phyloP scores from a whole-genome alignment of 2,329 filamentous ascomycete genomes.

The Fusarium sp. region DNA sequence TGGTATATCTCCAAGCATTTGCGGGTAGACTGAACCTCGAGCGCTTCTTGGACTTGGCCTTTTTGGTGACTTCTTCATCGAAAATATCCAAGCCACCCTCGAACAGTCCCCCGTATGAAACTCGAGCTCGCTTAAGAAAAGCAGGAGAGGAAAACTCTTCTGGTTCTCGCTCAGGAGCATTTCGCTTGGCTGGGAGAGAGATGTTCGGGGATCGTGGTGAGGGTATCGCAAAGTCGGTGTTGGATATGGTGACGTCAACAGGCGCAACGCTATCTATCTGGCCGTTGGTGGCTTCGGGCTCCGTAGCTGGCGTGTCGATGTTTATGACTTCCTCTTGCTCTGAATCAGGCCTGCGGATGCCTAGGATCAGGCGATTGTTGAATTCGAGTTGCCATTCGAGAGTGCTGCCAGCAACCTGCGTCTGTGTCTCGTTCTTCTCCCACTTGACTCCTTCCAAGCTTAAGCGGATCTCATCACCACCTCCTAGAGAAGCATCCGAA shows the following conservation, averaged over 20 bases:
- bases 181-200: slow-evolving; percentile 47
- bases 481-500: slow-evolving; percentile 74
- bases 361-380: slow-evolving; percentile 58
- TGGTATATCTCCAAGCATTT: slow-evolving; percentile 78
- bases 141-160: slow-evolving; percentile 80
- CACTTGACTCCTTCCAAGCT: slow-evolving; percentile 76
- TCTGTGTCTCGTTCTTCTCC: slow-evolving; percentile 62
- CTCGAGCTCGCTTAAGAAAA: slow-evolving; percentile 77
- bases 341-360: slow-evolving; percentile 55
- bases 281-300: slow-evolving; percentile 33
- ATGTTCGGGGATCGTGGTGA: slow-evolving; percentile 29
- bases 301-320: slow-evolving; percentile 54
- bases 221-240: slow-evolving; percentile 28
- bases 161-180: slow-evolving; percentile 50
- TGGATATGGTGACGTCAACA: slow-evolving; percentile 8
- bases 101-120: slow-evolving; percentile 75
- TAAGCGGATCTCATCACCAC: slow-evolving; percentile 80
- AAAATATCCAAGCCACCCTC: slow-evolving; percentile 75
- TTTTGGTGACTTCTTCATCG: slow-evolving; percentile 65
- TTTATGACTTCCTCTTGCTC: slow-evolving; percentile 61
- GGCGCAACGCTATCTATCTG: slow-evolving; percentile 3
- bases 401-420: slow-evolving; percentile 60
- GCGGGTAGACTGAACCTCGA: slow-evolving; percentile 75
- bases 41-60: slow-evolving; percentile 65
- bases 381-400: slow-evolving; percentile 71